These are phyloP conservation scores for Pseudevernia furfuracea DNA, from an alignment of 495 filamentous ascomycete species.

Conservation along the genomic window DNA sequence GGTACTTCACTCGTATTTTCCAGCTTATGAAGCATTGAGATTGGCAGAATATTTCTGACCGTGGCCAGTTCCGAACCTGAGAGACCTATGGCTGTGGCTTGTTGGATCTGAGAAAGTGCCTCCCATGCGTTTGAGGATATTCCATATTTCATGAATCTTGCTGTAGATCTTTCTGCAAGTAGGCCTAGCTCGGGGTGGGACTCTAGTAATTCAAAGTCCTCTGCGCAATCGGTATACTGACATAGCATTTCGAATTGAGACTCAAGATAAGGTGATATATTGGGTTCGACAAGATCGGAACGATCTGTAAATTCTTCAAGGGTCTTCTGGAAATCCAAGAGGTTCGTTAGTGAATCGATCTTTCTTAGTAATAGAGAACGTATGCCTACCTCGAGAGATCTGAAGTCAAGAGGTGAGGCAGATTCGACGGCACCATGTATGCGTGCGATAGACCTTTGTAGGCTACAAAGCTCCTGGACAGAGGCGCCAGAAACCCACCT, in stretches of 20 bases:
- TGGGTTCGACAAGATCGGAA: conserved; percentile 7
- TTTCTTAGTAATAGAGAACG: neutral
- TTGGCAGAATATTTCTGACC: conserved; percentile 17
- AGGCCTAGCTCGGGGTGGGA: conserved; percentile 4
- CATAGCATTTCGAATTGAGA: conserved; percentile 24
- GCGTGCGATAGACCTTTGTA: conserved; percentile 36
- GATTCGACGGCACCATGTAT: conserved; percentile 2
- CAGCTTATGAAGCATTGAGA: conserved; percentile 21
- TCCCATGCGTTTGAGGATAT: neutral
- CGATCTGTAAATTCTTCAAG: conserved; percentile 25
- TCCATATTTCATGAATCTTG: conserved; percentile 7
- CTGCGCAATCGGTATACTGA: conserved; percentile 17
- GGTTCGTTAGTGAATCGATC: conserved; percentile 21
- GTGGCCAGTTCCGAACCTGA: conserved; percentile 7
- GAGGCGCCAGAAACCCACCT: conserved; percentile 40
- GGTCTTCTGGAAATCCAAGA: conserved; percentile 21
- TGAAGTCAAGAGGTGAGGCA: neutral
- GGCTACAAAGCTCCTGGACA: conserved; percentile 33
- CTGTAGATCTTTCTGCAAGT: conserved; percentile 21
- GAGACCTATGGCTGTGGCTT: conserved; percentile 6
- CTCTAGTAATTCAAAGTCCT: neutral
- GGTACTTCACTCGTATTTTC: conserved; percentile 22
- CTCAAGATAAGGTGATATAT: conserved; percentile 18
- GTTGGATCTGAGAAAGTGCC: conserved; percentile 6
- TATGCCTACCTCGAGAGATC: neutral